These are phyloP conservation scores for Claviceps pusilla DNA, from an alignment of 2,329 filamentous ascomycete genomes.

Conservation along the genomic window DNA sequence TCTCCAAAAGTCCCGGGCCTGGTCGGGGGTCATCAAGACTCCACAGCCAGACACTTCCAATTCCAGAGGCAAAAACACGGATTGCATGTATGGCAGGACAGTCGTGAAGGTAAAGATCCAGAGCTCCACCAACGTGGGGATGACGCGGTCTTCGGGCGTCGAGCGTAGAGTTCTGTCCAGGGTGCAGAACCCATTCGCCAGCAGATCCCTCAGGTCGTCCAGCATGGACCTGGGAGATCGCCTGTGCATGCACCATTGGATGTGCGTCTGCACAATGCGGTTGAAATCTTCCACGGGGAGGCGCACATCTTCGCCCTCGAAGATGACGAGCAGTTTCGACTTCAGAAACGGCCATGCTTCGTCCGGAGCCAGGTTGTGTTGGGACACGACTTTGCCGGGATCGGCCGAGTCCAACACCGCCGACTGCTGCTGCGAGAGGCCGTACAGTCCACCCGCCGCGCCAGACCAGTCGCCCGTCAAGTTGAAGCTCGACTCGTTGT, in stretches of 20 bases:
- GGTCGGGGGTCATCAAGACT: conserved; percentile 57
- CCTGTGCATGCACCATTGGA: conserved; percentile 62
- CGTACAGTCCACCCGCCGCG: conserved; percentile 36
- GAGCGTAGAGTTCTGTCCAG: conserved; percentile 70
- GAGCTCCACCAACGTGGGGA: conserved; percentile 78
- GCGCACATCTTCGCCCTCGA: conserved; percentile 65
- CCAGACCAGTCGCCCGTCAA: conserved; percentile 35
- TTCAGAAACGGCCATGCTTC: conserved; percentile 74
- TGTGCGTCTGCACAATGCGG: conserved; percentile 60
- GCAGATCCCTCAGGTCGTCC: conserved; percentile 61
- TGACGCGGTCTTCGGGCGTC: conserved; percentile 73
- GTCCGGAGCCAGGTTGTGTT: conserved; percentile 57
- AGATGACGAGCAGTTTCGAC: conserved; percentile 60
- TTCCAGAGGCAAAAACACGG: conserved; percentile 84
- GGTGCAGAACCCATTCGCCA: conserved; percentile 69
- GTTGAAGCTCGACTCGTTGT: conserved; percentile 34
- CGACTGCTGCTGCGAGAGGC: conserved; percentile 24
- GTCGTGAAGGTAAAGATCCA: conserved; percentile 89
- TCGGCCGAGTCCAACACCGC: conserved; percentile 40
- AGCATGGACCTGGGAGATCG: conserved; percentile 55
- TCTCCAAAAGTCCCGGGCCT: conserved; percentile 85
- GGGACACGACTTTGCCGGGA: conserved; percentile 37
- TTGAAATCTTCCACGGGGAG: conserved; percentile 78
- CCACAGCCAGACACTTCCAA: conserved; percentile 83
- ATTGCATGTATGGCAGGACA: conserved; percentile 85